These are phyloP conservation scores for Bryum argenteum DNA, from an alignment of 225 moss, liverwort and hornwort genomes.

Conservation along the genomic window DNA sequence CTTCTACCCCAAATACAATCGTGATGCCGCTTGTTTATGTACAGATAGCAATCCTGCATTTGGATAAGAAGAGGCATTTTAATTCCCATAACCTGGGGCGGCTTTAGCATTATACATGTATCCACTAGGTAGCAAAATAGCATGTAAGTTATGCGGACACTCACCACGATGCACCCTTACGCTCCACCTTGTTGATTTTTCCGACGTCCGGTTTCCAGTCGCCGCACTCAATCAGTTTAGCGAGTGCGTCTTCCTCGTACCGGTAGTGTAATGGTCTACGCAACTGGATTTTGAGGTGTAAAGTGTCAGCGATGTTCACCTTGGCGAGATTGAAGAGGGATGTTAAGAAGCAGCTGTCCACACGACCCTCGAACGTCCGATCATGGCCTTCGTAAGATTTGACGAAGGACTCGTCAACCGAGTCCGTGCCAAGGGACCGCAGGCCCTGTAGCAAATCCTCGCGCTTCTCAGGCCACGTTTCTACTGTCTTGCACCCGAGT, in stretches of 20 bases:
- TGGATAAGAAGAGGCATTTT: not conserved
- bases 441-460: not conserved
- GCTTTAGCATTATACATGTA: too few relatives aligned
- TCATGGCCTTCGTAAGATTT: not conserved
- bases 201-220: not conserved
- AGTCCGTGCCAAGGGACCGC: not conserved
- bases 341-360: not conserved
- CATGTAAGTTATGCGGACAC: too few relatives aligned
- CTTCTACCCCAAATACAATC: too few relatives aligned
- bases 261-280: not conserved
- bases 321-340: not conserved
- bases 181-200: not conserved
- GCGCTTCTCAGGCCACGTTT: not conserved
- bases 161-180: not conserved
- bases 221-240: not conserved
- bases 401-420: not conserved
- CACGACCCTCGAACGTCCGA: not conserved
- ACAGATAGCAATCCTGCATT: too few relatives aligned
- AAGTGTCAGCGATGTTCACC: not conserved
- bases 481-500: not conserved
- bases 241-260: not conserved
- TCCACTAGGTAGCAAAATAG: too few relatives aligned
- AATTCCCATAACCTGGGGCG: not conserved
- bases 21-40: too few relatives aligned
- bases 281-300: not conserved